These are phyloP conservation scores for Beauveria bassiana DNA, from an alignment of 2,329 filamentous ascomycete species.

Conservation along the genomic window DNA sequence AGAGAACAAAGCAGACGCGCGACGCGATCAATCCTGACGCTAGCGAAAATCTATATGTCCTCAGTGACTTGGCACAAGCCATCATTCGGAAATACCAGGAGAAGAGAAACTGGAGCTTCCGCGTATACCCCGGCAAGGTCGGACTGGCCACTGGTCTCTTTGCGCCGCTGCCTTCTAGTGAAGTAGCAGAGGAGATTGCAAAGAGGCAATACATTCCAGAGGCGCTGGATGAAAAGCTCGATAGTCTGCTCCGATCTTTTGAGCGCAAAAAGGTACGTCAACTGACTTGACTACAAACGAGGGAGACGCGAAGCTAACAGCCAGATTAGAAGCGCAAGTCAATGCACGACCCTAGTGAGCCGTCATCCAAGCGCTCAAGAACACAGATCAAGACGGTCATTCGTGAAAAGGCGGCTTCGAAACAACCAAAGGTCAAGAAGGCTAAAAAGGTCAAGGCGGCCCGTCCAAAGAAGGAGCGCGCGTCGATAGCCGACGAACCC, in stretches of 20 bases:
- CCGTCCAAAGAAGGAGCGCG: slow-evolving; percentile 20
- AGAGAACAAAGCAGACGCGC: slow-evolving; percentile 82
- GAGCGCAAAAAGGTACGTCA: slow-evolving; percentile 63
- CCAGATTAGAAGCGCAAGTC: slow-evolving; percentile 50
- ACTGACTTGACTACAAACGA: neutral
- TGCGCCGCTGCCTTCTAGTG: slow-evolving; percentile 64
- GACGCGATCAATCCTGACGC: slow-evolving; percentile 64
- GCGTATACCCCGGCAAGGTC: slow-evolving; percentile 74
- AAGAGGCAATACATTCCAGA: slow-evolving; percentile 79
- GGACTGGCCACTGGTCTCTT: slow-evolving; percentile 76
- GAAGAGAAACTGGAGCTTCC: slow-evolving; percentile 75
- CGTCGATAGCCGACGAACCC: slow-evolving; percentile 24
- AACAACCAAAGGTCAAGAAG: slow-evolving; percentile 25
- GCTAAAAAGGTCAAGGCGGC: slow-evolving; percentile 23
- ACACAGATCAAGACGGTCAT: slow-evolving; percentile 30
- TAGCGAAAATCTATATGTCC: slow-evolving; percentile 71
- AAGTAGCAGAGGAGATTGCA: slow-evolving; percentile 75
- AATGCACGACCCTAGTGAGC: slow-evolving; percentile 40
- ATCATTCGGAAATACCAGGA: slow-evolving; percentile 83
- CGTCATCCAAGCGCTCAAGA: slow-evolving; percentile 30
- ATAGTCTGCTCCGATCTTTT: slow-evolving; percentile 54
- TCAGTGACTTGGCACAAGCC: slow-evolving; percentile 80
- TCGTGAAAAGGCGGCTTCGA: slow-evolving; percentile 23
- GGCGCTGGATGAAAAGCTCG: slow-evolving; percentile 66
- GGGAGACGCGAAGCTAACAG: neutral